A percentile compares a stretch with the other conserved stretches of the same genome.
Evolutionary conservation across 768 basidiomycete genomes (phyloP).

Genomic region (Pulveroboletus sp.): DNA sequence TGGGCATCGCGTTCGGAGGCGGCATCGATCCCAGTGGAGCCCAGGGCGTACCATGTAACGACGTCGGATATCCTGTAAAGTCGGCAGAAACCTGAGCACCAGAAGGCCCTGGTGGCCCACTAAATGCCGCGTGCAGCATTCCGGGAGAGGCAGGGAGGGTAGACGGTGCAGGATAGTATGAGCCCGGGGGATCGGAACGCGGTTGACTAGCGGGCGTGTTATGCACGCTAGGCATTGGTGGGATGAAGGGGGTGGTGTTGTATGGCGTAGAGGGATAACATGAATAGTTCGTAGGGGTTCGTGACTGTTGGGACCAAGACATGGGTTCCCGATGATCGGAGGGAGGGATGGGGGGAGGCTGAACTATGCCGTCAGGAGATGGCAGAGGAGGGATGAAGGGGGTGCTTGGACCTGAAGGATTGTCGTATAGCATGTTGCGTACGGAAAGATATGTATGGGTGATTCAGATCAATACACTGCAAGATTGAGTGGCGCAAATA

Average conservation of each 20-base stretch:
- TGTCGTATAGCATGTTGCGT: conserved; percentile 26
- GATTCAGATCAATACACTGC: conserved; percentile 20
- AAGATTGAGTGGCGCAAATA: conserved; percentile 14
- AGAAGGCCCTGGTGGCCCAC: conserved; percentile 2
- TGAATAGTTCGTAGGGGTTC: conserved; percentile 34
- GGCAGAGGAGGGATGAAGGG: conserved; percentile 38
- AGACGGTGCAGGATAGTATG: conserved; percentile 30
- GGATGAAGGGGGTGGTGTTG: conserved; percentile 36
- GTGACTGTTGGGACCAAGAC: conserved; percentile 33
- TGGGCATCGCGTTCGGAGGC: conserved; percentile 20
- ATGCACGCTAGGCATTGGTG: conserved; percentile 27
- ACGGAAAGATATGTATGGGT: conserved; percentile 21
- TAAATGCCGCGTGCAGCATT: conserved; percentile 6
- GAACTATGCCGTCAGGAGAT: conserved; percentile 30
- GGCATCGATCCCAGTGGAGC: conserved; percentile 17
- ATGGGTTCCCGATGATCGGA: conserved; percentile 26
- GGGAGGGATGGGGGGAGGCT: conserved; percentile 34
- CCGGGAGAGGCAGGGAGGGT: conserved; percentile 24
- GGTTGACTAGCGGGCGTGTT: conserved; percentile 20
- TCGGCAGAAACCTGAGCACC: conserved; percentile 23
- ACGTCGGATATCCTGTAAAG: conserved; percentile 30
- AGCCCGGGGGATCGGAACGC: conserved; percentile 26
- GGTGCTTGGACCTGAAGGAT: conserved; percentile 30
- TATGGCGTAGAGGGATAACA: conserved; percentile 37
- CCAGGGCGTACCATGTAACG: conserved; percentile 26